These are phyloP conservation scores for Intubia oerlemansii DNA, from an alignment of 2,329 filamentous ascomycete species.

Conservation along the genomic window DNA sequence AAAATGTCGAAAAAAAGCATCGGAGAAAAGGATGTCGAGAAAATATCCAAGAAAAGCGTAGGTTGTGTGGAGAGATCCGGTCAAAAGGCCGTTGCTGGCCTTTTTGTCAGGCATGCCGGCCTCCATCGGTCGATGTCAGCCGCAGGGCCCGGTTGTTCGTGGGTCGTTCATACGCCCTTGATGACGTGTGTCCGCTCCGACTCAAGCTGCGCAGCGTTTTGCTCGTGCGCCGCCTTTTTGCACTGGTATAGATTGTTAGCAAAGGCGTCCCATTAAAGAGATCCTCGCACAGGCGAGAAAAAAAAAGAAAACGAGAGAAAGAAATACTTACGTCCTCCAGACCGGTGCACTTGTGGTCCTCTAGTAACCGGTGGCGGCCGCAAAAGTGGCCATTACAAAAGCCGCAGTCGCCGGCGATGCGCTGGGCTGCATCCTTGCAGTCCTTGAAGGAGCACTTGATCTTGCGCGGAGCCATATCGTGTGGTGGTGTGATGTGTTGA, in stretches of 20 bases:
- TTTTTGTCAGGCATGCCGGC: too few relatives aligned
- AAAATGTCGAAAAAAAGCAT: too few relatives aligned
- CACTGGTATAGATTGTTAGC: constrained; percentile 41
- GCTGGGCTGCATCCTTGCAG: constrained; percentile 71
- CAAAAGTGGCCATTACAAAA: constrained; percentile 93
- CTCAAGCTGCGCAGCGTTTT: constrained; percentile 83
- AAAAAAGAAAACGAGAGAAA: neutral
- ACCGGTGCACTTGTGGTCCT: constrained; percentile 83
- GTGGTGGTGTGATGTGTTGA: neutral
- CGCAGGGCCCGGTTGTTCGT: too few relatives aligned
- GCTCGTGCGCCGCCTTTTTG: constrained; percentile 90
- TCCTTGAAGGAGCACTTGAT: constrained; percentile 74
- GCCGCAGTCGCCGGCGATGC: constrained; percentile 87
- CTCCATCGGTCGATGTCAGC: too few relatives aligned
- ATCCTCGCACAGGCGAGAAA: too few relatives aligned
- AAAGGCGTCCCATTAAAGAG: too few relatives aligned
- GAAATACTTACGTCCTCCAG: constrained; percentile 55
- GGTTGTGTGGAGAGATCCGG: too few relatives aligned
- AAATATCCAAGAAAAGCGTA: too few relatives aligned
- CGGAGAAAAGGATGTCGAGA: too few relatives aligned
- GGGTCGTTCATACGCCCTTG: constrained; percentile 47
- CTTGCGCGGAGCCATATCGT: constrained; percentile 53
- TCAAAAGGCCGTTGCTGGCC: too few relatives aligned
- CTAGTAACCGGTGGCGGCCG: constrained; percentile 79
- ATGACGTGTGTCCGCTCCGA: constrained; percentile 85